Base-by-base conservation (phyloP, 2,329 filamentous ascomycete genomes). In the Alternaria alternata region DNA sequence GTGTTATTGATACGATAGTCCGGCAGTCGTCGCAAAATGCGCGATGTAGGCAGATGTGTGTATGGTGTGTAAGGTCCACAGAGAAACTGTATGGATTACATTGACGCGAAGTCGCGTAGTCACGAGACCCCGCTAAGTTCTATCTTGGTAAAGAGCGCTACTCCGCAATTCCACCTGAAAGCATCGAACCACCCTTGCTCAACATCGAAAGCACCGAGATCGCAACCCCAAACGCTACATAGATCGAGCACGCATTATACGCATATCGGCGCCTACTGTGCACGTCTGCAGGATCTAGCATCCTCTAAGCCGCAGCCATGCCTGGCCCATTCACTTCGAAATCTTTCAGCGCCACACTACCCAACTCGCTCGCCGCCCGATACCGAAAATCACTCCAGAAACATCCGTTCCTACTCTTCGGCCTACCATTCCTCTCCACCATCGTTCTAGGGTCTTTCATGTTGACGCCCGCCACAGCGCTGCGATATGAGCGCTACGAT, bases 391-490 rank as follows among this genome's bases (percentile, higher is more conserved):
- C 87, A 61, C 87, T 99, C 68, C 84, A 87, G 59, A 89, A 86
- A 73, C 93, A 91, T 71, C 96, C 95, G 1, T 99, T 99, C 78
- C 82, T 93, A 28, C 87, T 97, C 64, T 99, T 99, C 77, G 96
- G 96, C 2, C 85, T 99, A 4, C 96, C 95, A 0, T 99, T 99
- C 79, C 87, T 99, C 67, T 82, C 87, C 57, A 89, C 96, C 59
- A 97, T 99, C 75, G 88, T 99, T 26, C 92, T 90, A 2, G 94
- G 93, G 0, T 96, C 92, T 3, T 99, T 99, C 79, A 91, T 96
- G 71, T 86, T 99, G 49, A 98, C 95, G 0, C 95, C 94, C 1
- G 95, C 94, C 5, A 94, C 96, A 22, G 95, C 96, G 14, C 84
- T 99, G 49, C 88, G 96, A 59, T 99, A 98, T 80, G 95, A 99